Evolutionary conservation across 2,329 filamentous ascomycete genomes (phyloP).

Genomic region (Botrytis byssoidea): DNA sequence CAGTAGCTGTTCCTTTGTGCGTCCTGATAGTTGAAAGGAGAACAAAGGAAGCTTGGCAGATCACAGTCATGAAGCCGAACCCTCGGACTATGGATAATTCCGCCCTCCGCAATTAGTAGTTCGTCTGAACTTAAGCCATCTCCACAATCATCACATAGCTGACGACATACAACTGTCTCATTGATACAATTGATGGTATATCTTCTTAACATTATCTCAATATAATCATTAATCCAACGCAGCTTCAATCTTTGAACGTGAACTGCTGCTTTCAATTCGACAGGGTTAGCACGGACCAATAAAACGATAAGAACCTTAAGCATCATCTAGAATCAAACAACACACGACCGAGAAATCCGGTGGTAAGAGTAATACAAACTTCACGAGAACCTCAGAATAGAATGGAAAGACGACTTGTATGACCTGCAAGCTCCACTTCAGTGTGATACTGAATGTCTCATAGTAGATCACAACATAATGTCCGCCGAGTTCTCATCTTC

Average conservation of each 20-base stretch:
- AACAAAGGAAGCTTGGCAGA: neutral
- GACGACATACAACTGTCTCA: neutral
- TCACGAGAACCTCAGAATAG: constrained; percentile 1
- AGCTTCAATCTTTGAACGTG: neutral
- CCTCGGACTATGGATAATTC: neutral
- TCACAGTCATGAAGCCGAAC: neutral
- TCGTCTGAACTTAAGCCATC: constrained; percentile 4
- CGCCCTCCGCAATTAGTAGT: neutral
- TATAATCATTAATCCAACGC: neutral
- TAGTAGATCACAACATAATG: constrained; percentile 29
- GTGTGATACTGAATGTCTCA: constrained; percentile 24
- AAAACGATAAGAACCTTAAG: neutral
- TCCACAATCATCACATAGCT: neutral
- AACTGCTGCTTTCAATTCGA: neutral
- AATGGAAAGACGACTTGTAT: constrained; percentile 19
- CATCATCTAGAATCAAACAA: constrained; percentile 6
- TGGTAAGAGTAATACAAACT: constrained; percentile 12
- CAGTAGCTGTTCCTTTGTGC: neutral
- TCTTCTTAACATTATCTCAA: neutral
- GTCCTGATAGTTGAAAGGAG: neutral
- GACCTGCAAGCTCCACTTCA: constrained; percentile 16
- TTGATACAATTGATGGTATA: neutral
- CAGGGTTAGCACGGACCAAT: constrained; percentile 2
- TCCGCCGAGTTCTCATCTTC: constrained; percentile 36
- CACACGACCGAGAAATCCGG: constrained; percentile 22